Evolutionary conservation across 768 basidiomycete species (phyloP).

Genomic region (Gautieria morchelliformis): DNA sequence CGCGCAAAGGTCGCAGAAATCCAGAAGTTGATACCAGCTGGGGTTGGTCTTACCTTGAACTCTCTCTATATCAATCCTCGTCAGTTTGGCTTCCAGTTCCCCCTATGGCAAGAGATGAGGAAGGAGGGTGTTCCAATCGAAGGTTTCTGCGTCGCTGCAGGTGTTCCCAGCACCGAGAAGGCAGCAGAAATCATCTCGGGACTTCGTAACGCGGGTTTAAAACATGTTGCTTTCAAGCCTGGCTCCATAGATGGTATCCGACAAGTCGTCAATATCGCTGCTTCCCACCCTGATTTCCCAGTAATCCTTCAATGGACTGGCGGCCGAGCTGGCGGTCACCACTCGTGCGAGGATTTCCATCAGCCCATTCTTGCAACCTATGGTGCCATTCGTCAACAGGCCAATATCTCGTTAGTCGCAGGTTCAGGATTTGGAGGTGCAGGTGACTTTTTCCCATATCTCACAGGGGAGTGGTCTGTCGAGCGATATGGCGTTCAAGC

Average conservation of each 20-base stretch:
- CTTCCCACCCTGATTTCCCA: constrained; percentile 90
- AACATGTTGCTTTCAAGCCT: constrained; percentile 96
- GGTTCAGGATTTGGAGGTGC: constrained; percentile 96
- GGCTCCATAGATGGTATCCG: constrained; percentile 97
- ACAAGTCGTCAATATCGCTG: constrained; percentile 93
- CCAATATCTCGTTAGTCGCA: constrained; percentile 83
- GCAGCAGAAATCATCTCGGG: constrained; percentile 92
- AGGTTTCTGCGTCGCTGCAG: constrained; percentile 98
- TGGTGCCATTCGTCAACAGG: constrained; percentile 75
- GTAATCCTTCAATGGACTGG: constrained; percentile 99
- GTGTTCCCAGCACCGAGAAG: constrained; percentile 94
- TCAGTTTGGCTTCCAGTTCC: constrained; percentile 95
- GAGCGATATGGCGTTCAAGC: constrained; percentile 73
- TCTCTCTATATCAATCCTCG: constrained; percentile 96
- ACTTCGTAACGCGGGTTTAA: constrained; percentile 75
- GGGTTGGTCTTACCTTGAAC: constrained; percentile 90
- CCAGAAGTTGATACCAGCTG: constrained; percentile 71
- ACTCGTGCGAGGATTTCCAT: constrained; percentile 98
- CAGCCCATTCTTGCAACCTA: constrained; percentile 91
- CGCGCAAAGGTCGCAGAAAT: constrained; percentile 91
- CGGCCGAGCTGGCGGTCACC: constrained; percentile 96
- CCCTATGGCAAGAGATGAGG: constrained; percentile 96
- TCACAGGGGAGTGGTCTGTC: constrained; percentile 92
- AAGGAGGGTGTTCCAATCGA: constrained; percentile 92
- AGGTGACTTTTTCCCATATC: constrained; percentile 93